Evolutionary conservation across 306 rosid species (phyloP).

Genomic region (Glycine latifolia): DNA sequence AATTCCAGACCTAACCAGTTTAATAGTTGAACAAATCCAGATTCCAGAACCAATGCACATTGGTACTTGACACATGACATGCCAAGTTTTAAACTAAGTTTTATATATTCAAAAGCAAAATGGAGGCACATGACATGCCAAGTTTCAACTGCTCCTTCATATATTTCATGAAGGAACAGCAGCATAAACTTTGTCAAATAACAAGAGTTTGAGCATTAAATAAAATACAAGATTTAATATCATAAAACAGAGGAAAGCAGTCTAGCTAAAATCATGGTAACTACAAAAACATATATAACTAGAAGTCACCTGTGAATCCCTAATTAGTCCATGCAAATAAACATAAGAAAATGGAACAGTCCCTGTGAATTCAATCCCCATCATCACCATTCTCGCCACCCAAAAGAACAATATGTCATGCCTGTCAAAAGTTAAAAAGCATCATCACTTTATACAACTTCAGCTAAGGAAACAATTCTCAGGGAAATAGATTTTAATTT

Average conservation of each 20-base stretch:
- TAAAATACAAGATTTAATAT: conserved; percentile 6
- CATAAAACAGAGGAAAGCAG: conserved; percentile 27
- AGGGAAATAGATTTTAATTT: background rate
- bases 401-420: conserved; percentile 97
- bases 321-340: conserved; percentile 95
- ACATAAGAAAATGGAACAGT: conserved; percentile 83
- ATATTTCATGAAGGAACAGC: background rate
- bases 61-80: background rate
- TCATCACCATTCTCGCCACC: conserved; percentile 99
- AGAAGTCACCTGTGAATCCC: conserved; percentile 84
- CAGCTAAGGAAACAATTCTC: background rate
- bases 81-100: background rate
- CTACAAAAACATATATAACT: conserved; percentile 21
- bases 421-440: conserved; percentile 63
- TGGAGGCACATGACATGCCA: background rate
- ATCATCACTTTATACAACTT: conserved; percentile 27
- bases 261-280: conserved; percentile 25
- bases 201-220: background rate
- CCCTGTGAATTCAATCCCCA: conserved; percentile 98
- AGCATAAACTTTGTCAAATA: conserved; percentile 12
- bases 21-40: background rate
- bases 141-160: background rate
- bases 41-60: background rate
- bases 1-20: background rate
- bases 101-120: background rate